phyloP scores from a whole-genome alignment of 2,329 filamentous ascomycete genomes.

The Coleophoma crateriformis region DNA sequence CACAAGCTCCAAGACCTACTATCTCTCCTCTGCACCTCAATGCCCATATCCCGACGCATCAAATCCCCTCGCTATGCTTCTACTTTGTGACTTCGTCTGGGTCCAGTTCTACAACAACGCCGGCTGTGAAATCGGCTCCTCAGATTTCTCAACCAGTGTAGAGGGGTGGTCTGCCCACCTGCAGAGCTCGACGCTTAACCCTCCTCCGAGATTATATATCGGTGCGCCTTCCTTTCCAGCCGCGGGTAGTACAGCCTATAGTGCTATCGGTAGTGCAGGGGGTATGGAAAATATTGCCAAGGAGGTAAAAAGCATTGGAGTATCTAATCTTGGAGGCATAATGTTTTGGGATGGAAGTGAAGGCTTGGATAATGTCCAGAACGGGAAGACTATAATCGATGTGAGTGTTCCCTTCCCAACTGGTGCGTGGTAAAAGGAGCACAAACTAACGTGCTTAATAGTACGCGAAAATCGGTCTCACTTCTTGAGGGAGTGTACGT shows the following conservation, averaged over 20 bases:
- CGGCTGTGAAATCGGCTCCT: constrained; percentile 23
- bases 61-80: constrained; percentile 23
- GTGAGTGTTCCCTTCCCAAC: background rate
- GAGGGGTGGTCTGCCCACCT: constrained; percentile 27
- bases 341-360: constrained; percentile 33
- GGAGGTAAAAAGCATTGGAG: constrained; percentile 20
- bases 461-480: constrained; percentile 17
- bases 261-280: constrained; percentile 14
- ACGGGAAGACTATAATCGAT: constrained; percentile 16
- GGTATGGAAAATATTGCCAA: constrained; percentile 23
- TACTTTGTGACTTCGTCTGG: constrained; percentile 31
- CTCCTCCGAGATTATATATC: constrained; percentile 27
- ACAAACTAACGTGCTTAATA: background rate
- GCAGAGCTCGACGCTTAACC: background rate
- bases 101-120: constrained; percentile 39
- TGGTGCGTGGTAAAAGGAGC: background rate
- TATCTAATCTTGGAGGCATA: constrained; percentile 30
- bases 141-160: constrained; percentile 22
- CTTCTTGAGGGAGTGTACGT: background rate
- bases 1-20: constrained; percentile 23
- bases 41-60: constrained; percentile 32
- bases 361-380: constrained; percentile 22
- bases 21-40: constrained; percentile 33
- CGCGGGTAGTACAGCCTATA: constrained; percentile 27
- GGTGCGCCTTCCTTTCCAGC: constrained; percentile 26